Conservation (phyloP, 2,329 filamentous ascomycete genomes). For the Calcarisporium arbuscula region DNA sequence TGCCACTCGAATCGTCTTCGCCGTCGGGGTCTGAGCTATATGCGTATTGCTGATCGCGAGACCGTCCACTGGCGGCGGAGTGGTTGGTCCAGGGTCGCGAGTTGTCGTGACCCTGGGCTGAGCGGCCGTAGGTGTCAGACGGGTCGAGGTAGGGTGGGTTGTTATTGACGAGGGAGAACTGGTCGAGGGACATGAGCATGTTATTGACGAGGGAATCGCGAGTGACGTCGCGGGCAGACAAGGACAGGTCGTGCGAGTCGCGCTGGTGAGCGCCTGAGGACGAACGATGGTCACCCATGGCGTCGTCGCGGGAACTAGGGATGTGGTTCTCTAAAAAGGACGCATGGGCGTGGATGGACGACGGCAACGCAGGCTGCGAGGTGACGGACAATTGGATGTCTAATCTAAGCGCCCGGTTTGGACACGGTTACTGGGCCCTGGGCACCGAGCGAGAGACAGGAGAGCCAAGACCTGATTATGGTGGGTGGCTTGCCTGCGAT, state of each 20-base stretch:
- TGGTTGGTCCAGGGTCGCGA: conserved; percentile 13
- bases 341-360: conserved; percentile 17
- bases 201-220: conserved; percentile 92
- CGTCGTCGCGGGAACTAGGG: conserved; percentile 11
- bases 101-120: conserved; percentile 18
- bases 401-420: no score
- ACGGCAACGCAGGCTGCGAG: no score
- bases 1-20: conserved; percentile 44
- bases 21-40: conserved; percentile 51
- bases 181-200: conserved; percentile 89
- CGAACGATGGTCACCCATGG: conserved; percentile 19
- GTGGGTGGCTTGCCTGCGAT: no score
- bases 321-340: conserved; percentile 18
- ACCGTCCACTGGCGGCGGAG: not conserved
- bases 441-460: no score
- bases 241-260: conserved; percentile 80
- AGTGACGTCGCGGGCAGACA: conserved; percentile 68
- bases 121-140: conserved; percentile 7
- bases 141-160: conserved; percentile 9
- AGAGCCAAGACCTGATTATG: no score
- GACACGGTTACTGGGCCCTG: no score
- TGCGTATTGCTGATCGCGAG: conserved; percentile 33
- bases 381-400: no score
- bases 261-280: conserved; percentile 28
- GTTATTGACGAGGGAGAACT: conserved; percentile 56